A percentile compares a stretch with the other conserved stretches of the same genome.
Conservation (phyloP, 305 asterid genomes). For the Ilex paraguariensis region DNA sequence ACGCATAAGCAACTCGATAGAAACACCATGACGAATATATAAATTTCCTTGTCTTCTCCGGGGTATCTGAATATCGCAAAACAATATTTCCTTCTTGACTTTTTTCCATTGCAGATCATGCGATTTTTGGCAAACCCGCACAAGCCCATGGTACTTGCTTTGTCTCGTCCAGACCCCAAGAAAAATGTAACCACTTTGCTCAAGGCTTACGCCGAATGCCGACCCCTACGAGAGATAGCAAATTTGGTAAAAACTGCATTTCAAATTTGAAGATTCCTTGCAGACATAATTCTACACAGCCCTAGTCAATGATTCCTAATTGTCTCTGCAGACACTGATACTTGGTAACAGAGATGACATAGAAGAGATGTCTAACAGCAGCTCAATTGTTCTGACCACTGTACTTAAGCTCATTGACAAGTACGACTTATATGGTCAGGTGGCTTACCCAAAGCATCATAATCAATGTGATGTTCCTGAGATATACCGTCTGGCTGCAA, state of each 20-base stretch:
- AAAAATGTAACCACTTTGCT: constrained; percentile 59
- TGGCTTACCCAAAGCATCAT: constrained; percentile 70
- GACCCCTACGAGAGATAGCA: constrained; percentile 61
- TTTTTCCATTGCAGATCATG: constrained; percentile 44
- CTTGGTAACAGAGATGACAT: constrained; percentile 63
- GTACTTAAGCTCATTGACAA: constrained; percentile 60
- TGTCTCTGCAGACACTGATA: constrained; percentile 43
- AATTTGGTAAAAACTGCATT: constrained; percentile 39
- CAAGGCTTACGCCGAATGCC: constrained; percentile 68
- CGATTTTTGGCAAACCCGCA: constrained; percentile 58
- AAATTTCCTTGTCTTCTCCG: neutral
- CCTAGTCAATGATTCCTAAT: too few species aligned
- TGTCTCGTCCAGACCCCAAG: constrained; percentile 71
- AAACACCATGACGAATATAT: too few species aligned
- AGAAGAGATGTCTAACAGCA: constrained; percentile 56
- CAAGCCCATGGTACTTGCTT: constrained; percentile 74
- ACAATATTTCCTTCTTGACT: neutral
- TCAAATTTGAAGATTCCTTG: too few species aligned
- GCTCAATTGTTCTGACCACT: constrained; percentile 54
- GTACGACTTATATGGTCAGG: constrained; percentile 62
- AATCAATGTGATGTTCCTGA: constrained; percentile 65
- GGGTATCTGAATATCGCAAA: neutral
- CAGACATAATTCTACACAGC: too few species aligned
- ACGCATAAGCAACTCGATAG: too few species aligned
- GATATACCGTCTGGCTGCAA: constrained; percentile 61